Conservation (phyloP, 2,329 filamentous ascomycete genomes). For the Fusarium sp. region DNA sequence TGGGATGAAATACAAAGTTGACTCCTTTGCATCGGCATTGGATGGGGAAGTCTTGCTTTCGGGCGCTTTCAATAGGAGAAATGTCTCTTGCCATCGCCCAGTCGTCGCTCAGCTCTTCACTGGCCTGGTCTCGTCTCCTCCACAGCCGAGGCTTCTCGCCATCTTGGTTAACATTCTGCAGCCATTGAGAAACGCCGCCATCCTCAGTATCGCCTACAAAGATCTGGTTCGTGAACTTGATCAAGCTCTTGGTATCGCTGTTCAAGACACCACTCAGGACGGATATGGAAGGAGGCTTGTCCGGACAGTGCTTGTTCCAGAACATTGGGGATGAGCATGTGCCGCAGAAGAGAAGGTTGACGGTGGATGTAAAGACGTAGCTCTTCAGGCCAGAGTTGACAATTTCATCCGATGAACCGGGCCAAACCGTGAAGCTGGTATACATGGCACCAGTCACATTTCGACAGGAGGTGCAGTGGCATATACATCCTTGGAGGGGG, state of each 20-base stretch:
- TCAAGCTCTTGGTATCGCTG: conserved; percentile 49
- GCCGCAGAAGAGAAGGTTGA: conserved; percentile 58
- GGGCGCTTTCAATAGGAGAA: conserved; percentile 15
- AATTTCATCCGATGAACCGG: conserved; percentile 30
- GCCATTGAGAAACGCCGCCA: conserved; percentile 64
- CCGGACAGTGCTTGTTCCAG: conserved; percentile 46
- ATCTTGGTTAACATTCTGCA: conserved; percentile 54
- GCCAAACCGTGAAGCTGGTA: conserved; percentile 45
- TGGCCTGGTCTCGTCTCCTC: conserved; percentile 39
- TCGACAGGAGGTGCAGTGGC: conserved; percentile 66
- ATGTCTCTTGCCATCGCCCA: conserved; percentile 49
- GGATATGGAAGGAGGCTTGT: conserved; percentile 6
- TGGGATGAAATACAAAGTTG: conserved; percentile 56
- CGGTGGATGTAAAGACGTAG: conserved; percentile 55
- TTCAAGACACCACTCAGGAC: conserved; percentile 57
- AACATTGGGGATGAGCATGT: conserved; percentile 62
- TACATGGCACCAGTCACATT: conserved; percentile 60
- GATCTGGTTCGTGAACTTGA: conserved; percentile 56
- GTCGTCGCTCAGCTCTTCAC: conserved; percentile 48
- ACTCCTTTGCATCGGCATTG: conserved; percentile 63
- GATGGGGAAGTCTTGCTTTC: conserved; percentile 52
- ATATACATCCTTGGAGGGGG: conserved; percentile 58
- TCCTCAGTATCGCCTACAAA: conserved; percentile 65
- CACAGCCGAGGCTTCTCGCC: conserved; percentile 47
- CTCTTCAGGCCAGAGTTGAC: conserved; percentile 48